Base-by-base conservation (phyloP, 106 monocot genomes). In the Dendrobium nobile region DNA sequence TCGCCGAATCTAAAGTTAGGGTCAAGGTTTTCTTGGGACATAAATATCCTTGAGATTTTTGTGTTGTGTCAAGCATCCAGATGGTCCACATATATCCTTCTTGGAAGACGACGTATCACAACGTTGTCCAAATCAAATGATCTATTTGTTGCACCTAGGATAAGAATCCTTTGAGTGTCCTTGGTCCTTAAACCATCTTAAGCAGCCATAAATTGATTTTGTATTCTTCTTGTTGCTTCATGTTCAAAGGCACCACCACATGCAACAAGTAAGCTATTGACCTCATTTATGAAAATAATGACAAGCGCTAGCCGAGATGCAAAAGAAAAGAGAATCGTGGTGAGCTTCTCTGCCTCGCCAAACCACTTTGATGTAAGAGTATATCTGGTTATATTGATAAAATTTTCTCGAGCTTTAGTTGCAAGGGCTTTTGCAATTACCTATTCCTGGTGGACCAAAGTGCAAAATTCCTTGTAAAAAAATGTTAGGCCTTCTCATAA, bases 281-380 rank as follows among this genome's bases (percentile, higher is more conserved):
- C 37, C 37, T 37, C 37, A 37, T 37, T 37, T 37, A 37, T 1
- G 37, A 37, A 37, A 37, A 99, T 90, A 24, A 99, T 99, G 16
- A 95, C 98, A 73, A 95, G 98, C 10, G 95, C 86, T 59, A 99
- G 85, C 47, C 86, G 82, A 73, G 84, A 93, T 1, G 98, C 98
- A 73, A 99, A 99, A 51, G 98, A 95, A 86, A 99, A 99, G 28
- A 99, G 92, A 0, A 95, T 95, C 86, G 91, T 99, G 44, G 98
- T 95, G 72, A 99, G 90, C 86, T 99, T 99, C 82, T 99, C 98
- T 73, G 92, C 95, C 91, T 99, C 98, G 87, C 98, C 98, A 89
- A 99, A 99, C 98, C 95, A 99, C 98, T 99, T 99, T 43, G 98
- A 99, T 77, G 93, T 95, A 26, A 99, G 91, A 83, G 88, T 83